Conservation (phyloP, 371 early-diverging fungal genomes). For the Gilbertella persicaria region DNA sequence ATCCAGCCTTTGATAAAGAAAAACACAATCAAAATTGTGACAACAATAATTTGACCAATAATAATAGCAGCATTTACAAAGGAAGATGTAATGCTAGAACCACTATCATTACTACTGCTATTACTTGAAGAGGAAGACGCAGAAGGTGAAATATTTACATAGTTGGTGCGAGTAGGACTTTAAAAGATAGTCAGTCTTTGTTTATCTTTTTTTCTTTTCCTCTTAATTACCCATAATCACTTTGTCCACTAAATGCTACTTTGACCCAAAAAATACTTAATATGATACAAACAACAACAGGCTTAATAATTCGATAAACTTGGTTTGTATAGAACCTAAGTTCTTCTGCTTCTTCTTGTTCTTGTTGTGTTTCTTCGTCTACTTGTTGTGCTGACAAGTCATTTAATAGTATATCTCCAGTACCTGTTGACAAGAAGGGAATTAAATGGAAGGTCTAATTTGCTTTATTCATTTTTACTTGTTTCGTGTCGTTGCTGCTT, state of each 20-base stretch:
- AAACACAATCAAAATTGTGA: conserved; percentile 75
- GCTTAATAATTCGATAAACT: conserved; percentile 79
- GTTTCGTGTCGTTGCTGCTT: conserved; percentile 1
- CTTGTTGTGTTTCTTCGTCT: conserved; percentile 9
- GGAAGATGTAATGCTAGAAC: conserved; percentile 34
- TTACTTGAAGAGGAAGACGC: conserved; percentile 19
- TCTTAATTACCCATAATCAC: conserved; percentile 67
- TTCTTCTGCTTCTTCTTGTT: conserved; percentile 54
- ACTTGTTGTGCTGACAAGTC: conserved; percentile 14
- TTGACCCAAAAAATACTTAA: conserved; percentile 87
- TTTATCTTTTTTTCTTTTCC: too few species aligned
- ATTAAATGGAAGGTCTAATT: neutral
- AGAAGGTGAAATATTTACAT: conserved; percentile 31
- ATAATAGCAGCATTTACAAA: conserved; percentile 72
- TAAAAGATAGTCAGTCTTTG: too few species aligned
- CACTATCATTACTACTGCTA: neutral
- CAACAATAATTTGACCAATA: conserved; percentile 76
- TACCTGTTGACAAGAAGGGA: neutral
- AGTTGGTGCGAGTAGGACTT: conserved; percentile 51
- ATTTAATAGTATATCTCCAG: conserved; percentile 24
- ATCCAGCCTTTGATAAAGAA: conserved; percentile 77
- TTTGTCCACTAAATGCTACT: conserved; percentile 54
- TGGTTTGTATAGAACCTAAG: conserved; percentile 78
- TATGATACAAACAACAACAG: conserved; percentile 75
- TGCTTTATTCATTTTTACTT: neutral